These are phyloP conservation scores for Sarcomyxa edulis DNA, from an alignment of 768 basidiomycete genomes.

Conservation along the genomic window DNA sequence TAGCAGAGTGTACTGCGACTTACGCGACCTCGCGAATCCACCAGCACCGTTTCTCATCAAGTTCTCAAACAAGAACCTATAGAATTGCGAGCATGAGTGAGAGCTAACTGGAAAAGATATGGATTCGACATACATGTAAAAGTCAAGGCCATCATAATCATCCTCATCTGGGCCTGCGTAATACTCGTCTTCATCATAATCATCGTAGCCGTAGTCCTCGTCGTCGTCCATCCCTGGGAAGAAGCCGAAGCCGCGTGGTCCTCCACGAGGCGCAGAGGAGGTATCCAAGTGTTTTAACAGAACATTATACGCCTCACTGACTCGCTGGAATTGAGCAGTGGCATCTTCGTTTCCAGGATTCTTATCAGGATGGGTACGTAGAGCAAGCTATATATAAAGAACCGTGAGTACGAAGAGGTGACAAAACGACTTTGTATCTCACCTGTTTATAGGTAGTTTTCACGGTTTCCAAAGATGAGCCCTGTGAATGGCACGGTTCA, in stretches of 20 bases:
- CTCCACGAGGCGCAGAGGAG: constrained; percentile 22
- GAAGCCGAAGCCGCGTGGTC: constrained; percentile 9
- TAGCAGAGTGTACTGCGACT: no score
- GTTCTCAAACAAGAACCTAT: constrained; percentile 46
- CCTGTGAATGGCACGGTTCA: constrained; percentile 29
- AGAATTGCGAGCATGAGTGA: no score
- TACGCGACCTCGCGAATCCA: no score
- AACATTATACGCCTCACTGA: constrained; percentile 64
- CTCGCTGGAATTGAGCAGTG: constrained; percentile 62
- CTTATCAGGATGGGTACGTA: constrained; percentile 74
- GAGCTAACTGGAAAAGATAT: neutral
- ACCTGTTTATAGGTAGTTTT: constrained; percentile 70
- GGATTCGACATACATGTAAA: constrained; percentile 37
- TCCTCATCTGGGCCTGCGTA: constrained; percentile 19
- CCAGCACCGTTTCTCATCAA: constrained; percentile 31
- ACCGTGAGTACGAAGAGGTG: constrained; percentile 1
- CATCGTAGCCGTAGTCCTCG: constrained; percentile 27
- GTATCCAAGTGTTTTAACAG: constrained; percentile 51
- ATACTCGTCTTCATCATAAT: constrained; percentile 31
- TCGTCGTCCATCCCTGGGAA: constrained; percentile 19
- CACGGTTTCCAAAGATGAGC: constrained; percentile 55
- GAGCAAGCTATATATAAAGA: constrained; percentile 39
- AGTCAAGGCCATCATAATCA: constrained; percentile 18
- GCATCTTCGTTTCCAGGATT: constrained; percentile 61
- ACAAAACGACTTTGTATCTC: constrained; percentile 7